Base-by-base conservation (phyloP, 2,329 filamentous ascomycete genomes). In the Nigrograna mackinnonii region DNA sequence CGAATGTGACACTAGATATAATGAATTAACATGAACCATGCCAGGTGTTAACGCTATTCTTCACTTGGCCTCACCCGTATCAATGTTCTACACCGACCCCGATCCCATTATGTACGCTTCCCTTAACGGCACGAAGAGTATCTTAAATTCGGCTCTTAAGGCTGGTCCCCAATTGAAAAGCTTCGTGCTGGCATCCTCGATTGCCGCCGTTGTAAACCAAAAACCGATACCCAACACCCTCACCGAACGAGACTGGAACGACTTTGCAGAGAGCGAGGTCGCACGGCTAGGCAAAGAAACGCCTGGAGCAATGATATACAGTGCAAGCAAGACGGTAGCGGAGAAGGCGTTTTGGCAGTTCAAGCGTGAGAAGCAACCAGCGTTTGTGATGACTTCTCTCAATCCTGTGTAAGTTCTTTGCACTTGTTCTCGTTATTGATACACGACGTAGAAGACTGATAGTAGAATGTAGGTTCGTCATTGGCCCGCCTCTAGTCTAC, bases 311-410 rank as follows among this genome's bases (percentile, higher is more conserved):
- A 21, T 64, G 5, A 63, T 69, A 3, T 46, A 50, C 20, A 51
- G 51, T 1, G 63, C 64, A 0, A 48, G 60, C 20, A 66, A 67
- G 48, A 47, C 52, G 3, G 66, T 62, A 2, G 51, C 49, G 11
- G 40, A 60, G 54, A 41, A 43, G 37, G 54, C 37, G 11, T 52
- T 55, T 19, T 71, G 68, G 69, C 47, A 54, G 21, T 70, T 67
- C 34, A 44, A 60, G 13, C 55, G 66, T 5, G 63, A 66, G 24
- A 48, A 61, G 30, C 61, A 71, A 44, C 71, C 70, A 0, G 14
- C 31, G 0, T 77, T 75, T 35, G 58, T 66, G 1, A 58, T 74
- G 39, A 60, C 69, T 16, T 55, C 66, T 3, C 49, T 76, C 13
- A 71, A 74, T 35, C 73, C 73, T 6, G 57, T 62, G 43, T 54